A percentile compares a stretch with the other conserved stretches of the same genome.
Conservation (phyloP, 1,284 basidiomycete species). For the Pseudozyma sp. region DNA sequence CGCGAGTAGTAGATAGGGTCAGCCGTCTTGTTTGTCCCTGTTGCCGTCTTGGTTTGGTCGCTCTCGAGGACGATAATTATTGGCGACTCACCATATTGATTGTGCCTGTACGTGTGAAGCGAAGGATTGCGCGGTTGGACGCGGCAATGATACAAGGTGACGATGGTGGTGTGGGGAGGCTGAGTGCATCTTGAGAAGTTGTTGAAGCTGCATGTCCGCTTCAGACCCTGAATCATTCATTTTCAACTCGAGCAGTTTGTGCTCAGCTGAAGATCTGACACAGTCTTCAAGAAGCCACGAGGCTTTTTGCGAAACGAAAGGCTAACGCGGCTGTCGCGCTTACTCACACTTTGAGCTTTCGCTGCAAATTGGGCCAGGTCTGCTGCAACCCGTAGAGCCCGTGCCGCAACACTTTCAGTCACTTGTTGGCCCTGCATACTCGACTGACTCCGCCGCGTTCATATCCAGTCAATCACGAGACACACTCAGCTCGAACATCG, state of each 20-base stretch:
- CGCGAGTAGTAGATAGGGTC: background rate
- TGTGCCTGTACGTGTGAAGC: too few relatives aligned
- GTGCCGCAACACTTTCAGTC: conserved; percentile 15
- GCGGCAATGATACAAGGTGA: too few relatives aligned
- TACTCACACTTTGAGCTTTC: background rate
- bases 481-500: too few relatives aligned
- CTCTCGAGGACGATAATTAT: too few relatives aligned
- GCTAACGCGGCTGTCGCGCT: conserved; percentile 19
- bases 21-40: too few relatives aligned
- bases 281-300: background rate
- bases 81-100: too few relatives aligned
- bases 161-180: too few relatives aligned
- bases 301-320: background rate
- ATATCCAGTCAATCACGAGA: background rate
- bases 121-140: too few relatives aligned
- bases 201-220: too few relatives aligned
- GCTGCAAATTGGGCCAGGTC: conserved; percentile 30
- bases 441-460: background rate
- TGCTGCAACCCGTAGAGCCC: conserved; percentile 49
- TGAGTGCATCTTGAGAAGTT: too few relatives aligned
- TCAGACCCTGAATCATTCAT: background rate
- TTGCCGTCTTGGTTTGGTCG: too few relatives aligned
- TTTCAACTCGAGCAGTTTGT: background rate
- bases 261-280: background rate
- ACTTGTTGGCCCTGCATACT: background rate